phyloP scores from a whole-genome alignment of 2,329 filamentous ascomycete species.

The Colletotrichum gloeosporioides region DNA sequence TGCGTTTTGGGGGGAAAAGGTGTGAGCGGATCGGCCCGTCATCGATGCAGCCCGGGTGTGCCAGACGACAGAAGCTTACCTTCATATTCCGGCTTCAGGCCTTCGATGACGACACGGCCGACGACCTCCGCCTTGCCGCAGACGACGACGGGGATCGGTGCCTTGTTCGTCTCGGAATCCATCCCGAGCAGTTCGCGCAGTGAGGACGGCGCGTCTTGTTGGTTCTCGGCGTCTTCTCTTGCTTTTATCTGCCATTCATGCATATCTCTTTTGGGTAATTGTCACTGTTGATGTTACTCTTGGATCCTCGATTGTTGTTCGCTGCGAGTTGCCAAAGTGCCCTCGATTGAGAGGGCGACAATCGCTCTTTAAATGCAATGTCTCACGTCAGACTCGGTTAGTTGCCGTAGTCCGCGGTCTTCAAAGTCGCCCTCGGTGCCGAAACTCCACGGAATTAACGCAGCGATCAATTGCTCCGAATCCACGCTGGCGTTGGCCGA shows the following conservation, averaged over 20 bases:
- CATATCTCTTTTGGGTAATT: neutral
- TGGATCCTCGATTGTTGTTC: neutral
- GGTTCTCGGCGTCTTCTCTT: neutral
- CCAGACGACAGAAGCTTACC: constrained; percentile 14
- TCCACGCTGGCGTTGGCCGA: neutral
- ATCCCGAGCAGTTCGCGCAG: neutral
- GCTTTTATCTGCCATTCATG: neutral
- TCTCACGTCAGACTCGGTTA: neutral
- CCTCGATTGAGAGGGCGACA: neutral
- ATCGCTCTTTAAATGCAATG: neutral
- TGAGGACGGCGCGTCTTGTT: neutral
- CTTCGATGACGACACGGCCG: constrained; percentile 26
- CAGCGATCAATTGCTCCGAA: neutral
- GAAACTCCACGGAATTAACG: neutral
- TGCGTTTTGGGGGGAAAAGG: neutral
- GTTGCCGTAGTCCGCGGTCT: neutral
- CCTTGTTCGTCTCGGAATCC: neutral
- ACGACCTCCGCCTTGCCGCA: constrained; percentile 29
- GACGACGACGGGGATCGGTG: constrained; percentile 24
- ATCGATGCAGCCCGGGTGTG: neutral
- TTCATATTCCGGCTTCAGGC: constrained; percentile 30
- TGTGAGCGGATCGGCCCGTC: neutral
- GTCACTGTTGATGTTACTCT: too few species aligned
- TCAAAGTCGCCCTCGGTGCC: neutral
- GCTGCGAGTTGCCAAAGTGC: neutral